Conservation (phyloP, 805 yeast genomes). For the Wickerhamomyces sydowiorum region DNA sequence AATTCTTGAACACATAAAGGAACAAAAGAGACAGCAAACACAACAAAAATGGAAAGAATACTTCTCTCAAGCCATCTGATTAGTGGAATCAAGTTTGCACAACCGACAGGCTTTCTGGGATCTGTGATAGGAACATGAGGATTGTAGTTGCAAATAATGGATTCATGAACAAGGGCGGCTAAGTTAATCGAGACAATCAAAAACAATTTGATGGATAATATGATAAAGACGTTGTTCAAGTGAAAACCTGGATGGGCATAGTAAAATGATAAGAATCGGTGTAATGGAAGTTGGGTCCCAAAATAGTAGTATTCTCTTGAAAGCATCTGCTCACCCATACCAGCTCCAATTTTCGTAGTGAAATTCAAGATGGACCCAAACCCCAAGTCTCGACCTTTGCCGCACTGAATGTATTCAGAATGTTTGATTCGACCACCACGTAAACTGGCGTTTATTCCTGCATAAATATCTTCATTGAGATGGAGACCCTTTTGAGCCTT, state of each 20-base stretch:
- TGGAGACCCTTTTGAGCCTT: slow-evolving; percentile 82
- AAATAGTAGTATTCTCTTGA: slow-evolving; percentile 78
- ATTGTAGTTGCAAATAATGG: slow-evolving; percentile 57
- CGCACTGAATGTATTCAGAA: slow-evolving; percentile 80
- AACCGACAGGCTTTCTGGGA: slow-evolving; percentile 59
- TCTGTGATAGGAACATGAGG: slow-evolving; percentile 56
- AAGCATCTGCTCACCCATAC: slow-evolving; percentile 86
- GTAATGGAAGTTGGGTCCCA: slow-evolving; percentile 72
- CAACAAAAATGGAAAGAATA: slow-evolving; percentile 66
- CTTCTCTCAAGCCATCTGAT: slow-evolving; percentile 71
- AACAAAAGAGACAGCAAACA: slow-evolving; percentile 66
- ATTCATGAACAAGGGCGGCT: slow-evolving; percentile 56
- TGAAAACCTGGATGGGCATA: slow-evolving; percentile 89
- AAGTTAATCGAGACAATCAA: slow-evolving; percentile 53
- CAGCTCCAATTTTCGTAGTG: slow-evolving; percentile 82
- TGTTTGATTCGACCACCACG: slow-evolving; percentile 84
- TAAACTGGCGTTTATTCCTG: slow-evolving; percentile 74
- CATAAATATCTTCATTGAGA: slow-evolving; percentile 80
- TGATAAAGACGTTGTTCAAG: slow-evolving; percentile 69
- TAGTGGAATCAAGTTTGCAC: slow-evolving; percentile 65
- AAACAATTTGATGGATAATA: slow-evolving; percentile 61
- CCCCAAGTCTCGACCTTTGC: slow-evolving; percentile 83
- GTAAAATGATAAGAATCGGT: slow-evolving; percentile 72
- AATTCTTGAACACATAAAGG: slow-evolving; percentile 76
- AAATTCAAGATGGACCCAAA: slow-evolving; percentile 78